Evolutionary conservation across 805 yeast species (phyloP).

Genomic region (Lipomyces sp.): DNA sequence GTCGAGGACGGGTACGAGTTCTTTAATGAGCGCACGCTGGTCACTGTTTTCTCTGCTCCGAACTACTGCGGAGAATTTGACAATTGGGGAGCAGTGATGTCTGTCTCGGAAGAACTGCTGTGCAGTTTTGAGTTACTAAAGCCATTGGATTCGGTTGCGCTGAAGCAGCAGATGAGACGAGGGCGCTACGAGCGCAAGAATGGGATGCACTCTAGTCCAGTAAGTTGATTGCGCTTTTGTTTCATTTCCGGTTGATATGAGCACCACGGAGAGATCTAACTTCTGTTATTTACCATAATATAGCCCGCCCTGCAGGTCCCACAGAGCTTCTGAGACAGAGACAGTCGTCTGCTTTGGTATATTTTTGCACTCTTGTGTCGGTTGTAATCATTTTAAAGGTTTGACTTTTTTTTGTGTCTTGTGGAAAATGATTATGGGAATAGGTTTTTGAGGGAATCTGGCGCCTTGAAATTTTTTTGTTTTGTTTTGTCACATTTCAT

Average conservation of each 20-base stretch:
- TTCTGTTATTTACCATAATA: neutral
- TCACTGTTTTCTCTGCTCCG: slow-evolving; percentile 72
- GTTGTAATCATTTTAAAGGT: neutral
- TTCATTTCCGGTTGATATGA: too few species aligned
- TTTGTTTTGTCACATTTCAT: slow-evolving; percentile 1
- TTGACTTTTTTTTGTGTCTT: neutral
- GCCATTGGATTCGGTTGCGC: slow-evolving; percentile 88
- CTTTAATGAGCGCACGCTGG: slow-evolving; percentile 66
- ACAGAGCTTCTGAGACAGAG: slow-evolving; percentile 26
- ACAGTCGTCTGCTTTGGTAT: neutral
- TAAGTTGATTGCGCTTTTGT: slow-evolving; percentile 35
- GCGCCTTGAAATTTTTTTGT: neutral
- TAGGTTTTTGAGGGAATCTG: neutral
- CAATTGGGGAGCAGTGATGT: slow-evolving; percentile 98
- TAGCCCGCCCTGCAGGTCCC: slow-evolving; percentile 32
- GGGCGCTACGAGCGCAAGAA: slow-evolving; percentile 67
- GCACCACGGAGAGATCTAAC: neutral
- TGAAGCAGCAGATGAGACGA: slow-evolving; percentile 84
- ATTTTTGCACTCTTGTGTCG: neutral
- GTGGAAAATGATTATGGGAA: too few species aligned
- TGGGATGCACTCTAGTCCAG: slow-evolving; percentile 38
- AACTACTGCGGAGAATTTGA: slow-evolving; percentile 82
- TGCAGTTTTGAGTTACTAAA: slow-evolving; percentile 92
- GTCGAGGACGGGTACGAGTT: slow-evolving; percentile 79
- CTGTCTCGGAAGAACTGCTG: slow-evolving; percentile 85